A percentile compares a stretch with the other conserved stretches of the same genome.
Evolutionary conservation across 2,329 filamentous ascomycete species (phyloP).

Genomic region (Penicillium sp.): DNA sequence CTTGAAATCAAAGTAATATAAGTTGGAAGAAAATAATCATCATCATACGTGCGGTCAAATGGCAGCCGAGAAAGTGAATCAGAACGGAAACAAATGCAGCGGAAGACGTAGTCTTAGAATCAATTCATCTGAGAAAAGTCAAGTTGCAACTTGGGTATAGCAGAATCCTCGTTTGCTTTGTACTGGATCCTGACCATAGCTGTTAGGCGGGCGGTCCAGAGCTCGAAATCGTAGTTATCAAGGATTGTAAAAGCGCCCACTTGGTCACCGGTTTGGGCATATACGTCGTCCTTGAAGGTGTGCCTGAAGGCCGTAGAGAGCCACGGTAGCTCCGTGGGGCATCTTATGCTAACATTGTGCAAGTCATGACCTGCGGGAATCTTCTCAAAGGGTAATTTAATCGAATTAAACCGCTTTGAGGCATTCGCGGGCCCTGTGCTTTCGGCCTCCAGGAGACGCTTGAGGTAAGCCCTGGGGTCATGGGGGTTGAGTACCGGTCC

Average conservation of each 20-base stretch:
- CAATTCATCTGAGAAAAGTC: constrained; percentile 23
- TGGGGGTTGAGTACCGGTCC: constrained; percentile 23
- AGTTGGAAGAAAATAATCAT: neutral
- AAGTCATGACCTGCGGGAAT: constrained; percentile 32
- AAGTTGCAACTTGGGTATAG: constrained; percentile 16
- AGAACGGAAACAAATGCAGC: neutral
- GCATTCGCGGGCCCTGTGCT: neutral
- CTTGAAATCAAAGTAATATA: neutral
- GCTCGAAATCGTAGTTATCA: constrained; percentile 12
- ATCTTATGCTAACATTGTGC: constrained; percentile 27
- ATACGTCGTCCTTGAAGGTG: constrained; percentile 27
- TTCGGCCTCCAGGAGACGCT: constrained; percentile 25
- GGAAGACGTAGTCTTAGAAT: neutral
- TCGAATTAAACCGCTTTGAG: constrained; percentile 23
- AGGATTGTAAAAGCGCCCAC: constrained; percentile 20
- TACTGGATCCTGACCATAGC: constrained; percentile 27
- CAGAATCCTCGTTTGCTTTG: constrained; percentile 15
- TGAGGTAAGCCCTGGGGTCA: constrained; percentile 39
- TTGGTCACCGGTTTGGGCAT: constrained; percentile 21
- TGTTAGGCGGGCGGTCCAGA: constrained; percentile 27
- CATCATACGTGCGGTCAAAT: neutral
- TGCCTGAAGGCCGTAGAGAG: constrained; percentile 13
- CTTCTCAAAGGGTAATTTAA: constrained; percentile 36
- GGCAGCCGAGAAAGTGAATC: neutral
- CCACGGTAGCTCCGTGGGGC: constrained; percentile 6